phyloP scores from a whole-genome alignment of 1,139 yeast species.

The Geotrichum fermentans region DNA sequence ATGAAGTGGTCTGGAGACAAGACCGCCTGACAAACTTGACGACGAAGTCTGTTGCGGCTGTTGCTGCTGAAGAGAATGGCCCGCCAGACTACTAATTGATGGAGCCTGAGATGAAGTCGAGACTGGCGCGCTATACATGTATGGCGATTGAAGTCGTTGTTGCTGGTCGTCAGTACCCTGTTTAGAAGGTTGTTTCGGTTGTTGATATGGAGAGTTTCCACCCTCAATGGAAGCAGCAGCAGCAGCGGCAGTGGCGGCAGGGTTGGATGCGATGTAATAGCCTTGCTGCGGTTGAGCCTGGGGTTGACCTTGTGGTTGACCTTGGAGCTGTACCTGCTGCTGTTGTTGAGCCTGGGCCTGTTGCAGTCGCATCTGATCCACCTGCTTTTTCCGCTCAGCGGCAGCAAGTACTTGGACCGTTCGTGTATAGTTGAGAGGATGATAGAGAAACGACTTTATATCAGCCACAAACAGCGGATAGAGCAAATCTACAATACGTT shows the following conservation, averaged over 20 bases:
- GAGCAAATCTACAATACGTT: constrained; percentile 75
- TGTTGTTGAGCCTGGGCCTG: constrained; percentile 21
- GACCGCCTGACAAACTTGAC: background rate
- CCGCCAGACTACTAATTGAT: no score
- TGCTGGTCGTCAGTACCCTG: constrained; percentile 8
- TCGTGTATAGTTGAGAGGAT: constrained; percentile 35
- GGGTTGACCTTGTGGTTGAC: constrained; percentile 15
- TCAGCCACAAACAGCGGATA: constrained; percentile 87
- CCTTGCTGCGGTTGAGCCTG: constrained; percentile 6
- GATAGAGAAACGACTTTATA: constrained; percentile 36
- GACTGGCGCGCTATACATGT: constrained; percentile 11
- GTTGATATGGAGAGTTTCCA: constrained; percentile 12
- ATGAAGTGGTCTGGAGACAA: background rate
- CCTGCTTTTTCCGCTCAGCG: constrained; percentile 34
- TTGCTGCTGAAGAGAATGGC: constrained; percentile 5
- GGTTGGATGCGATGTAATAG: constrained; percentile 18
- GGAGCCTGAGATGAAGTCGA: no score
- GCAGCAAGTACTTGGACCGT: constrained; percentile 39
- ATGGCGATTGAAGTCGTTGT: constrained; percentile 16
- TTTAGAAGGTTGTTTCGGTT: constrained; percentile 17
- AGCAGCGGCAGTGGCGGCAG: constrained; percentile 13
- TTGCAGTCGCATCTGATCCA: constrained; percentile 26
- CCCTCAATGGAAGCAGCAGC: constrained; percentile 12
- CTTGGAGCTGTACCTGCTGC: constrained; percentile 20
- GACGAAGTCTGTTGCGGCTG: background rate